Evolutionary conservation across 2,329 filamentous ascomycete species (phyloP).

Genomic region (Anisogramma anomala): DNA sequence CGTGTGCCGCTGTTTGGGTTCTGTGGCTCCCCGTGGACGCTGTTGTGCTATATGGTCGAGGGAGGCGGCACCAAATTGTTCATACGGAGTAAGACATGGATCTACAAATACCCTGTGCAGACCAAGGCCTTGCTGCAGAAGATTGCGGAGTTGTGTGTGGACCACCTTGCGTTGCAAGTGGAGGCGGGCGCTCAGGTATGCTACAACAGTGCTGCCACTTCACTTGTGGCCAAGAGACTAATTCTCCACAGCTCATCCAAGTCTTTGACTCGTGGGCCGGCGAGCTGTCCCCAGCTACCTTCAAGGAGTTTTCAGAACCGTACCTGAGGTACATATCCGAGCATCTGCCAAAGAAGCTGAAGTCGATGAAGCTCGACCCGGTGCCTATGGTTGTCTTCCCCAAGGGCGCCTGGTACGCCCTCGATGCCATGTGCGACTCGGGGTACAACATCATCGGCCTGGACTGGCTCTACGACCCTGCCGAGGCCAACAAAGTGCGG

Average conservation of each 20-base stretch:
- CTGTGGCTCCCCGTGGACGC: constrained; percentile 91
- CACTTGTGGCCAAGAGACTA: constrained; percentile 1
- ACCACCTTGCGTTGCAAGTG: constrained; percentile 87
- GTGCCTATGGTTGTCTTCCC: constrained; percentile 98
- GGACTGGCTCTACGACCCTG: constrained; percentile 88
- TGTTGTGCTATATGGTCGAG: constrained; percentile 98
- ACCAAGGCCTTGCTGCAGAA: constrained; percentile 75
- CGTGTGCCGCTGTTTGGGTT: constrained; percentile 91
- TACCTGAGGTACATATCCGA: constrained; percentile 76
- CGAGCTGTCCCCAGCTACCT: constrained; percentile 74
- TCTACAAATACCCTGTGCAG: constrained; percentile 76
- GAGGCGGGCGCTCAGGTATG: constrained; percentile 77
- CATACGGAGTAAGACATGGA: constrained; percentile 88
- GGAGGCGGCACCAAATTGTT: constrained; percentile 94
- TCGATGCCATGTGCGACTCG: constrained; percentile 75
- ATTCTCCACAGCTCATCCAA: constrained; percentile 57
- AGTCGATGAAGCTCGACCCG: constrained; percentile 60
- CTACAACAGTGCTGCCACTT: not conserved
- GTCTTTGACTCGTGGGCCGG: constrained; percentile 98
- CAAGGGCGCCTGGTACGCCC: constrained; percentile 92
- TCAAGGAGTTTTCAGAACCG: constrained; percentile 75
- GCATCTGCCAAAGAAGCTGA: constrained; percentile 62
- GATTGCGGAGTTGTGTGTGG: constrained; percentile 88
- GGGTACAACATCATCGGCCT: constrained; percentile 91
- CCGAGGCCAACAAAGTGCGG: constrained; percentile 69